Conservation (phyloP, 805 yeast genomes). For the Spathaspora boniae region DNA sequence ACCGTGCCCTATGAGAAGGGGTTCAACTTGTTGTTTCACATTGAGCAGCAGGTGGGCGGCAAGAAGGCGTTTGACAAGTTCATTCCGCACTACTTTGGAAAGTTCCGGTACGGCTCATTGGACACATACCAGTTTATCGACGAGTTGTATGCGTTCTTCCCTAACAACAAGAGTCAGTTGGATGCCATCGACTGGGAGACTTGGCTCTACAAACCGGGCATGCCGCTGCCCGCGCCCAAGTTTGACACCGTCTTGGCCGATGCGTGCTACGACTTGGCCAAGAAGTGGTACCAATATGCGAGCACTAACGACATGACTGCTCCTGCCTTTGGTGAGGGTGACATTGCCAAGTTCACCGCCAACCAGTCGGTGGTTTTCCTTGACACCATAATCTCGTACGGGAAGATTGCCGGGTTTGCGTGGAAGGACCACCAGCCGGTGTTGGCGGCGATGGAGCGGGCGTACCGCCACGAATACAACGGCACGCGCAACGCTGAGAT, state of each 20-base stretch:
- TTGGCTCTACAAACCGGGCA: slow-evolving; percentile 80
- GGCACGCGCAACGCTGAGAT: slow-evolving; percentile 75
- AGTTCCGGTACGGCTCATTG: slow-evolving; percentile 65
- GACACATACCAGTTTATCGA: slow-evolving; percentile 82
- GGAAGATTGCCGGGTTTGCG: slow-evolving; percentile 36
- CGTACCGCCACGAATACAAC: slow-evolving; percentile 38
- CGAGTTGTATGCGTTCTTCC: slow-evolving; percentile 63
- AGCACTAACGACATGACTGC: slow-evolving; percentile 13
- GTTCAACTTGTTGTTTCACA: slow-evolving; percentile 67
- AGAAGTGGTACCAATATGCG: slow-evolving; percentile 54
- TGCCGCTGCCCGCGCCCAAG: slow-evolving; percentile 78
- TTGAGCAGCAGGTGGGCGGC: slow-evolving; percentile 71
- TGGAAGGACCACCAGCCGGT: slow-evolving; percentile 35
- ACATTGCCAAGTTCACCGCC: slow-evolving; percentile 58
- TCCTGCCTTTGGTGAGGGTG: slow-evolving; percentile 40
- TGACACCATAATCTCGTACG: slow-evolving; percentile 56
- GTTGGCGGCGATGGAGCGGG: slow-evolving; percentile 29
- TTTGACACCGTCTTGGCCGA: slow-evolving; percentile 80
- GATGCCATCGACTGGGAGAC: slow-evolving; percentile 78
- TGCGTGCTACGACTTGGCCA: slow-evolving; percentile 62
- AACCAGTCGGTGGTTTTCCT: slow-evolving; percentile 79
- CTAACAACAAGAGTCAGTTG: slow-evolving; percentile 46
- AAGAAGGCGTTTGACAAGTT: slow-evolving; percentile 67
- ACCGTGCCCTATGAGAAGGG: slow-evolving; percentile 92
- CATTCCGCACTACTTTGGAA: slow-evolving; percentile 70